phyloP scores from a whole-genome alignment of 2,329 filamentous ascomycete species.

The Lecanicillium sp. region DNA sequence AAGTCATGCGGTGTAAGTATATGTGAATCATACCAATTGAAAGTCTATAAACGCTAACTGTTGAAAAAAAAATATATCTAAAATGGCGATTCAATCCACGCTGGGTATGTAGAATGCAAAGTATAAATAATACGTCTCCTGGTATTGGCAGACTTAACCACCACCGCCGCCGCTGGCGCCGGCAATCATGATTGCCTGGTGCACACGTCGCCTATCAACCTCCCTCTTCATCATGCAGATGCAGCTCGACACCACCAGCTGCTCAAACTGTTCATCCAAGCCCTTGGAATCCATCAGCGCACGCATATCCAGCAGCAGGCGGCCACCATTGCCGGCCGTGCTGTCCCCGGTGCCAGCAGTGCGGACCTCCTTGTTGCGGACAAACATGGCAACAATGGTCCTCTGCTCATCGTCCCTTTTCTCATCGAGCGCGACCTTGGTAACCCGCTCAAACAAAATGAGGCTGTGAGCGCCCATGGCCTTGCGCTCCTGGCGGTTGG shows the following conservation, averaged over 20 bases:
- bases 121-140: too few species aligned
- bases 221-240: slow-evolving; percentile 60
- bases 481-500: slow-evolving; percentile 35
- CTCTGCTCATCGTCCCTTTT: slow-evolving; percentile 22
- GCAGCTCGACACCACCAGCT: slow-evolving; percentile 48
- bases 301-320: slow-evolving; percentile 34
- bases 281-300: slow-evolving; percentile 26
- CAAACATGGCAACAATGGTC: slow-evolving; percentile 31
- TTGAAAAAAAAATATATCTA: too few species aligned
- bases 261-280: slow-evolving; percentile 32
- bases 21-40: too few species aligned
- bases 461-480: slow-evolving; percentile 32
- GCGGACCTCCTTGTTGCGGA: slow-evolving; percentile 31
- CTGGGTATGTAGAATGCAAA: too few species aligned
- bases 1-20: too few species aligned
- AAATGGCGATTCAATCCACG: too few species aligned
- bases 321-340: slow-evolving; percentile 43
- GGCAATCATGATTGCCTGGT: slow-evolving; percentile 40
- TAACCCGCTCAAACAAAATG: slow-evolving; percentile 44
- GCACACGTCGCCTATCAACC: slow-evolving; percentile 46
- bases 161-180: slow-evolving; percentile 14
- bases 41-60: too few species aligned
- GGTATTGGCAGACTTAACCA: too few species aligned
- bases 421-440: slow-evolving; percentile 19
- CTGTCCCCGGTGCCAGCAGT: slow-evolving; percentile 27